Evolutionary conservation across 1,284 basidiomycete genomes (phyloP).

Genomic region (Boletus smithii): DNA sequence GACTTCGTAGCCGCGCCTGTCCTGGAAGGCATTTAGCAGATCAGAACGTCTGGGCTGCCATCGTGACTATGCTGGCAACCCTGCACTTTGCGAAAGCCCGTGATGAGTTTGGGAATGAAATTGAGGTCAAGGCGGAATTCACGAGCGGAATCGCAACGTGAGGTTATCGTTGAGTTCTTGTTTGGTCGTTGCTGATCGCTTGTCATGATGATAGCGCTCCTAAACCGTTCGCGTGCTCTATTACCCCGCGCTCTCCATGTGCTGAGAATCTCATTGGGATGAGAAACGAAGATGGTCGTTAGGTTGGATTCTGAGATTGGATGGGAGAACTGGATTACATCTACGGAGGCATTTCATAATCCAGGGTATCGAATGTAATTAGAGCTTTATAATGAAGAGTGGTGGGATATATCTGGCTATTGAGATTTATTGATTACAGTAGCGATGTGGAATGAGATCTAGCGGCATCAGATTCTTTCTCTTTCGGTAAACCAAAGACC

Average conservation of each 20-base stretch:
- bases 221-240: constrained; percentile 25
- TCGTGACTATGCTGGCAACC: constrained; percentile 27
- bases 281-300: neutral
- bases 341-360: neutral
- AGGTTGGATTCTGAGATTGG: neutral
- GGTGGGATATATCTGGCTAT: constrained; percentile 6
- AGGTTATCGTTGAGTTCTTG: neutral
- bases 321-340: neutral
- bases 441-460: neutral
- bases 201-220: constrained; percentile 15
- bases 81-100: constrained; percentile 18
- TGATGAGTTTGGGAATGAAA: constrained; percentile 22
- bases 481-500: constrained; percentile 23
- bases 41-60: constrained; percentile 24
- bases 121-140: constrained; percentile 26
- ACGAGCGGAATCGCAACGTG: constrained; percentile 23
- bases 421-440: constrained; percentile 3
- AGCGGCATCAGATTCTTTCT: constrained; percentile 5
- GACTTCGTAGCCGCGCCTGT: constrained; percentile 19
- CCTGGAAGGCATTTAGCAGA: constrained; percentile 28
- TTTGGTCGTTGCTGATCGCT: constrained; percentile 6
- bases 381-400: constrained; percentile 2
- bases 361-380: constrained; percentile 6
- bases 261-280: constrained; percentile 18
- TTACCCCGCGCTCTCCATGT: constrained; percentile 16